Conservation (phyloP, 2,329 filamentous ascomycete genomes). For the Arthrobotrys entomopaga region DNA sequence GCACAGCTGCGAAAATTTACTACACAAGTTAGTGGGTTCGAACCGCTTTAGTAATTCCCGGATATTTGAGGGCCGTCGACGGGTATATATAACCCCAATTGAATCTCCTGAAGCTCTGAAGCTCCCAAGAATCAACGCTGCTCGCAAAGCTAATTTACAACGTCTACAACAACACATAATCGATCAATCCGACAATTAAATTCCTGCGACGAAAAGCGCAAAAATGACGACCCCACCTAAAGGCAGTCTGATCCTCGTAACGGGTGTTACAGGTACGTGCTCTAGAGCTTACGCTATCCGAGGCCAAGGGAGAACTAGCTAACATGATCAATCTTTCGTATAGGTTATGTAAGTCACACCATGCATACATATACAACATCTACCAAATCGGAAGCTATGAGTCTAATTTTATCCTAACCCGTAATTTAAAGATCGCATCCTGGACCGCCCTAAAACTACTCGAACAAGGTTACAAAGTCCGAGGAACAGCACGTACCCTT, state of each 20-base stretch:
- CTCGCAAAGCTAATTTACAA: not conserved
- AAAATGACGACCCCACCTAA: conserved; percentile 52
- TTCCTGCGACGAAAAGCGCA: conserved; percentile 32
- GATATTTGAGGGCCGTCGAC: not conserved
- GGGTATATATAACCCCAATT: conserved; percentile 16
- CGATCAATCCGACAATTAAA: not conserved
- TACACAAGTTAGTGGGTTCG: not conserved
- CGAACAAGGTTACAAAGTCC: conserved; percentile 63
- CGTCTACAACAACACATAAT: not conserved
- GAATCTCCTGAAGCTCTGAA: not conserved
- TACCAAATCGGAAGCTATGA: not conserved
- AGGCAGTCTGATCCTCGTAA: conserved; percentile 52
- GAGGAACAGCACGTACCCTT: conserved; percentile 65
- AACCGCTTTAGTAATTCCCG: not conserved
- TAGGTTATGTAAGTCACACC: conserved; percentile 36
- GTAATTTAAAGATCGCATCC: conserved; percentile 38
- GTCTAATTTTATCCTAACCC: not conserved
- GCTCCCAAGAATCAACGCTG: not conserved
- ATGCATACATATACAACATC: too few relatives aligned
- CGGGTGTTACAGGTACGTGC: conserved; percentile 46
- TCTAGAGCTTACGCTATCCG: not conserved
- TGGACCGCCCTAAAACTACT: conserved; percentile 61
- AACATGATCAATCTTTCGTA: not conserved
- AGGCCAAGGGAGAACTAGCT: not conserved
- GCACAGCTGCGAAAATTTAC: conserved; percentile 5